Evolutionary conservation across 2,329 filamentous ascomycete species (phyloP).

Genomic region (Pyricularia pennisetigena): DNA sequence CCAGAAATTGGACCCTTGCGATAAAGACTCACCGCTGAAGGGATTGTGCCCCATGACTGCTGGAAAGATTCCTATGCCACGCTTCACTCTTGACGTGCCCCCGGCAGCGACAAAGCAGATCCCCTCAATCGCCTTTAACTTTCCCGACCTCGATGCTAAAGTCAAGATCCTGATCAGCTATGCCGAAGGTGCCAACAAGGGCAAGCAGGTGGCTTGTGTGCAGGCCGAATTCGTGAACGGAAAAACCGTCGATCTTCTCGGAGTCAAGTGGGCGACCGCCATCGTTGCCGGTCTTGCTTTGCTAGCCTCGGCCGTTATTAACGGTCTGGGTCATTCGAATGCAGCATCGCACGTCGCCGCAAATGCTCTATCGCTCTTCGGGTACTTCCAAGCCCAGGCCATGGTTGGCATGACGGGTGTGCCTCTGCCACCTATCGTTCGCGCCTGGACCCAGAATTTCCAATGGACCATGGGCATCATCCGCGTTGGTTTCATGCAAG

Average conservation of each 20-base stretch:
- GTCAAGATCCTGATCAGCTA: constrained; percentile 66
- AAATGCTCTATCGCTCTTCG: constrained; percentile 73
- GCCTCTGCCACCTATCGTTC: constrained; percentile 66
- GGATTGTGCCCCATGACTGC: constrained; percentile 77
- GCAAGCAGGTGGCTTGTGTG: constrained; percentile 61
- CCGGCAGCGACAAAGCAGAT: constrained; percentile 47
- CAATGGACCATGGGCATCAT: constrained; percentile 91
- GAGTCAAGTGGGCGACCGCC: constrained; percentile 72
- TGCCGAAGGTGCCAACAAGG: constrained; percentile 32
- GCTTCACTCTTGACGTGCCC: constrained; percentile 46
- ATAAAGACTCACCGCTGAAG: constrained; percentile 35
- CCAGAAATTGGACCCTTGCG: constrained; percentile 59
- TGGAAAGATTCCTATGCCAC: constrained; percentile 38
- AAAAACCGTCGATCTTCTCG: constrained; percentile 72
- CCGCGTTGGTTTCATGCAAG: constrained; percentile 65
- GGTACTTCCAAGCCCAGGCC: constrained; percentile 80
- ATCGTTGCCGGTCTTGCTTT: constrained; percentile 68
- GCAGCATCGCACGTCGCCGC: constrained; percentile 80
- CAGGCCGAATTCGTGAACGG: constrained; percentile 74
- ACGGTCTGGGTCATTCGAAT: constrained; percentile 75
- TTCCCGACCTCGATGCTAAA: constrained; percentile 73
- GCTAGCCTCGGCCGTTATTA: constrained; percentile 69
- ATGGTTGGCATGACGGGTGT: constrained; percentile 72
- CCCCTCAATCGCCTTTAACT: constrained; percentile 69
- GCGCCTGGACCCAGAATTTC: constrained; percentile 85